Evolutionary conservation across 192 early-diverging fungal species (phyloP).

Genomic region (Backusella australiensis): DNA sequence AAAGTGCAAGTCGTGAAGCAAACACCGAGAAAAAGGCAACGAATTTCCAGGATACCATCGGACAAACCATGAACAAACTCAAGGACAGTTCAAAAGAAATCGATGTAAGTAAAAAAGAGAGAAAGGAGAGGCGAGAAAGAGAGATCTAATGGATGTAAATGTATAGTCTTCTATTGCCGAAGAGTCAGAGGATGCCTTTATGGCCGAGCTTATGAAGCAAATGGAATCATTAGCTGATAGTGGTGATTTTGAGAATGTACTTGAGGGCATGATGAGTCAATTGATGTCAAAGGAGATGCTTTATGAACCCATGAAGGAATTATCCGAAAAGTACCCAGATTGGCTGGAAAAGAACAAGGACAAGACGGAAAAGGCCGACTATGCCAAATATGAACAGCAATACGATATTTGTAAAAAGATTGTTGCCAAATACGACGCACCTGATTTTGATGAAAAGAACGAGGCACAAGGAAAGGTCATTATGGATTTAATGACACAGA

Average conservation of each 20-base stretch:
- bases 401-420: constrained; percentile 77
- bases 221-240: constrained; percentile 62
- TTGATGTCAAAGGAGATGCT: constrained; percentile 92
- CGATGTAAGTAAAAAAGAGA: constrained; percentile 55
- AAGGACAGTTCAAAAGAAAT: constrained; percentile 82
- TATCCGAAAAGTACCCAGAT: constrained; percentile 82
- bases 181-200: constrained; percentile 50
- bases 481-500: constrained; percentile 94
- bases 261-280: constrained; percentile 88
- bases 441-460: constrained; percentile 62
- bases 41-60: constrained; percentile 87
- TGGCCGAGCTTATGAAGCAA: constrained; percentile 82
- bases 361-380: constrained; percentile 68
- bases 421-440: constrained; percentile 75
- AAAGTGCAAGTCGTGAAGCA: not conserved
- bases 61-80: constrained; percentile 87
- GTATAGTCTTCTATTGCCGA: constrained; percentile 48
- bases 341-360: constrained; percentile 82
- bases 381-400: constrained; percentile 77
- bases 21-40: constrained; percentile 16
- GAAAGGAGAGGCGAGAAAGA: not conserved
- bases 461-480: constrained; percentile 70
- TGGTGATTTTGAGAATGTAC: constrained; percentile 80
- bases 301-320: constrained; percentile 94
- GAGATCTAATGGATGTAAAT: not conserved